Evolutionary conservation across 208 protist species (phyloP).

Genomic region (Polymyxa betae): DNA sequence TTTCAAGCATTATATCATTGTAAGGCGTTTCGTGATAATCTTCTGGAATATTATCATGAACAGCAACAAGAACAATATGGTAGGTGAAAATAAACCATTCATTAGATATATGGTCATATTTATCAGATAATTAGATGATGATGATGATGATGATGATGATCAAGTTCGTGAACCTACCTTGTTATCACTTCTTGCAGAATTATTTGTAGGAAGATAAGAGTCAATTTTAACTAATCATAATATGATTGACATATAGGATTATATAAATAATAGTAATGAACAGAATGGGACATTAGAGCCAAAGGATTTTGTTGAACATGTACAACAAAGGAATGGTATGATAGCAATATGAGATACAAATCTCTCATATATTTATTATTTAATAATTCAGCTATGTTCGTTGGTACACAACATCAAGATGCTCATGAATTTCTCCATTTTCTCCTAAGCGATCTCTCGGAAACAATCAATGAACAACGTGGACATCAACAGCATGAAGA

Average conservation of each 20-base stretch:
- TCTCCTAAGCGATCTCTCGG: conserved; percentile 7
- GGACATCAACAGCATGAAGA: neutral
- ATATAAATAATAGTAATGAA: neutral
- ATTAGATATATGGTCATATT: too few relatives aligned
- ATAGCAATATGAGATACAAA: conserved; percentile 4
- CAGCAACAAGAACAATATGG: neutral
- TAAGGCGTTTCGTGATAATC: neutral
- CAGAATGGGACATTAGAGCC: neutral
- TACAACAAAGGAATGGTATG: neutral
- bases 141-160: too few relatives aligned
- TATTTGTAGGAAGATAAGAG: conserved; percentile 1
- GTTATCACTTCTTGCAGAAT: neutral
- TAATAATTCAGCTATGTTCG: conserved; percentile 24
- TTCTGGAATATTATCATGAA: neutral
- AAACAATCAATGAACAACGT: neutral
- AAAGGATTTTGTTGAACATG: neutral
- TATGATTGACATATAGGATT: neutral
- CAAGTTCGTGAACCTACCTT: too few relatives aligned
- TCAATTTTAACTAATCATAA: neutral
- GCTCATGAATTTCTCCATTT: conserved; percentile 44
- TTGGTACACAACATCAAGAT: conserved; percentile 26
- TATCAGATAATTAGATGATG: too few relatives aligned
- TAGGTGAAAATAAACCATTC: too few relatives aligned
- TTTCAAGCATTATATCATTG: conserved; percentile 40
- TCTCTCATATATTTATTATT: neutral